Conservation (phyloP, 768 basidiomycete genomes). For the Mycena amicta region DNA sequence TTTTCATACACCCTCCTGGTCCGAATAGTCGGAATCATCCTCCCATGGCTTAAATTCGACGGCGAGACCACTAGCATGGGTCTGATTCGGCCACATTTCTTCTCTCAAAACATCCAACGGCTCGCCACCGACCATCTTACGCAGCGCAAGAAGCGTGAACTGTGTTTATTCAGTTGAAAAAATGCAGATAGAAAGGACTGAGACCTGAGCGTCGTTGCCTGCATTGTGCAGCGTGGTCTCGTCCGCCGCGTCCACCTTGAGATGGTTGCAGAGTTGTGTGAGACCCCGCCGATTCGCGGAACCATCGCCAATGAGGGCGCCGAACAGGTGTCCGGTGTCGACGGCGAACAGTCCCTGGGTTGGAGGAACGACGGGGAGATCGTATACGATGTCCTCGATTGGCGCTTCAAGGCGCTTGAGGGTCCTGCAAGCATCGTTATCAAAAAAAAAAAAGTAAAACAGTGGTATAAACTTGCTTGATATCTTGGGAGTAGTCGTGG, state of each 20-base stretch:
- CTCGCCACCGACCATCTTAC: conserved; percentile 54
- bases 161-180: conserved; percentile 20
- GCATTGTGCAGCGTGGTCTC: conserved; percentile 53
- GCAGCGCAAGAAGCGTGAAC: conserved; percentile 54
- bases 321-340: conserved; percentile 57
- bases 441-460: neutral
- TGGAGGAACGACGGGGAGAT: conserved; percentile 47
- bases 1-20: conserved; percentile 40
- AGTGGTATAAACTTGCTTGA: conserved; percentile 58
- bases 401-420: conserved; percentile 41
- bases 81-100: conserved; percentile 55
- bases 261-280: conserved; percentile 47
- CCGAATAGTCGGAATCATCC: conserved; percentile 48
- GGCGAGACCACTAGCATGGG: conserved; percentile 33
- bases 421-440: conserved; percentile 17
- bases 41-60: conserved; percentile 48
- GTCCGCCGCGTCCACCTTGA: conserved; percentile 43
- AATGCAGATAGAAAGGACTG: neutral
- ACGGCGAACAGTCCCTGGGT: conserved; percentile 47
- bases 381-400: conserved; percentile 39
- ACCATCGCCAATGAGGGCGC: conserved; percentile 47
- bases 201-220: conserved; percentile 63
- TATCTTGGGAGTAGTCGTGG: conserved; percentile 77
- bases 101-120: conserved; percentile 57
- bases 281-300: conserved; percentile 39